phyloP scores from a whole-genome alignment of 2,329 filamentous ascomycete species.

The Rachicladosporium sp. region DNA sequence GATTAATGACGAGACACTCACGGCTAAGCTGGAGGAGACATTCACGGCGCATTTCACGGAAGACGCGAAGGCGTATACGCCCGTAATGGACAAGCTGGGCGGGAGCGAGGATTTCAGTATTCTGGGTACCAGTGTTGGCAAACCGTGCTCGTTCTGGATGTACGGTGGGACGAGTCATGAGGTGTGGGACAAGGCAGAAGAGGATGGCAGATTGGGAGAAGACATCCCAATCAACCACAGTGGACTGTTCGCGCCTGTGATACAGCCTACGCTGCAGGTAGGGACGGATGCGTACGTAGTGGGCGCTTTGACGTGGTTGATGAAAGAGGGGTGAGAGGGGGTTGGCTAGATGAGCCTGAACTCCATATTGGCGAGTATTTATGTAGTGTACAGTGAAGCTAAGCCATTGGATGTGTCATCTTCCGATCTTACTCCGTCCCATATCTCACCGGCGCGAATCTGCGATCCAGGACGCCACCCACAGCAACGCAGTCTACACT shows the following conservation, averaged over 20 bases:
- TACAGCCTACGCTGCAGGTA: constrained; percentile 44
- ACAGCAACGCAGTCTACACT: background rate
- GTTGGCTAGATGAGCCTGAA: too few species aligned
- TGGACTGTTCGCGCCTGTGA: constrained; percentile 45
- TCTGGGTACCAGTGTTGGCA: constrained; percentile 37
- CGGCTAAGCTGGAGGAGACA: constrained; percentile 27
- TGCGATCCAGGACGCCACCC: too few species aligned
- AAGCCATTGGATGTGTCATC: too few species aligned
- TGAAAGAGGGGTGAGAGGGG: too few species aligned
- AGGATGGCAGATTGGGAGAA: constrained; percentile 31
- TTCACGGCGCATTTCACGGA: constrained; percentile 37
- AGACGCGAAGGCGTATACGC: constrained; percentile 22
- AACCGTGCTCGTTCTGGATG: constrained; percentile 44
- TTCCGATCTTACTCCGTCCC: too few species aligned
- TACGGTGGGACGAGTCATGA: constrained; percentile 42
- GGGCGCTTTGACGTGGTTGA: constrained; percentile 24
- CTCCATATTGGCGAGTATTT: too few species aligned
- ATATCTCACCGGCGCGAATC: too few species aligned
- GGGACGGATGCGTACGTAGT: constrained; percentile 32
- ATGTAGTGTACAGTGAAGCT: too few species aligned
- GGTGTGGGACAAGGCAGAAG: constrained; percentile 38
- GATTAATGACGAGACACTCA: constrained; percentile 38
- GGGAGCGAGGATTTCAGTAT: constrained; percentile 49
- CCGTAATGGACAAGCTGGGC: constrained; percentile 29
- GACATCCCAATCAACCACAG: constrained; percentile 49